phyloP scores from a whole-genome alignment of 1,139 yeast species.

The Diutina neorugosa region DNA sequence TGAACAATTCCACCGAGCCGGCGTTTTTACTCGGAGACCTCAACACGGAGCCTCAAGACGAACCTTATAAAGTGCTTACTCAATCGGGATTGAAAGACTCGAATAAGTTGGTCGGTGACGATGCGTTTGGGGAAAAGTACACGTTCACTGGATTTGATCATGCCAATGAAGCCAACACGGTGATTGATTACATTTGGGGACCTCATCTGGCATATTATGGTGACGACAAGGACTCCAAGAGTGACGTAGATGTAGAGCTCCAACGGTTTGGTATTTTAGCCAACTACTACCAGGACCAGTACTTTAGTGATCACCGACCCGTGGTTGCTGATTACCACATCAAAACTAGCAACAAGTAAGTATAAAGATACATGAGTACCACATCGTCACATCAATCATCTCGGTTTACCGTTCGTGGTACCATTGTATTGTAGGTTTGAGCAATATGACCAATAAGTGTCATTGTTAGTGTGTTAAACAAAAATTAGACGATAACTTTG shows the following conservation, averaged over 20 bases:
- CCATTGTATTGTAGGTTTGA: too few species aligned
- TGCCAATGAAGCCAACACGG: conserved; percentile 10
- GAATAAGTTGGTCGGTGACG: conserved; percentile 7
- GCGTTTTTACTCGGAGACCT: conserved; percentile 37
- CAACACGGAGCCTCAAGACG: conserved; percentile 42
- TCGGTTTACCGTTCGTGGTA: too few species aligned
- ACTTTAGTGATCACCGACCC: conserved; percentile 16
- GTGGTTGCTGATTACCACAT: conserved; percentile 13
- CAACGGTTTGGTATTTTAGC: conserved; percentile 11
- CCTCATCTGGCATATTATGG: conserved; percentile 5
- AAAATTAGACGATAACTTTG: too few species aligned
- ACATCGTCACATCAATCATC: neutral
- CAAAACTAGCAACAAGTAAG: neutral
- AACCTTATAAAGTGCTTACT: conserved; percentile 19
- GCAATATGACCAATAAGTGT: too few species aligned
- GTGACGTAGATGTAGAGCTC: conserved; percentile 4
- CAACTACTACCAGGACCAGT: conserved; percentile 9
- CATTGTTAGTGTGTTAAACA: too few species aligned
- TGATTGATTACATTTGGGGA: conserved; percentile 16
- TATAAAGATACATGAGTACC: neutral
- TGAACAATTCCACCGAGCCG: conserved; percentile 9
- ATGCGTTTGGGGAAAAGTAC: conserved; percentile 10
- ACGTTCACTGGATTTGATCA: conserved; percentile 14
- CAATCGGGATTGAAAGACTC: conserved; percentile 12
- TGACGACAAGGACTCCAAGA: neutral